These are phyloP conservation scores for Phytophthora fragariaefolia DNA, from an alignment of 352 stramenopile genomes.

Conservation along the genomic window DNA sequence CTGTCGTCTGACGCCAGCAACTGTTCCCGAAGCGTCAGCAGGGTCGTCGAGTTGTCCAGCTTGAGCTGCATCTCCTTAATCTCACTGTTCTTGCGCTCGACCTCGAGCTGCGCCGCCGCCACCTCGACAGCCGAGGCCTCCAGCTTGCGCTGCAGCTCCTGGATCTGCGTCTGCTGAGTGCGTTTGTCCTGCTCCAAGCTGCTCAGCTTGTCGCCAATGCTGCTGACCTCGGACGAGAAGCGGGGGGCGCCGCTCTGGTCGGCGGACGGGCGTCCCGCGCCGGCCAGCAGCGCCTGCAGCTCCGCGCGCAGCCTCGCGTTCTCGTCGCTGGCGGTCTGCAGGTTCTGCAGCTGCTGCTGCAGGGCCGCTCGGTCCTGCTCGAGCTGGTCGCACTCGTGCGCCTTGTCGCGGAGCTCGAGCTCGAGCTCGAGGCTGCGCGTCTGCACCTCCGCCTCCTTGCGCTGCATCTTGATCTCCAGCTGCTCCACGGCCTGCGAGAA, in stretches of 20 bases:
- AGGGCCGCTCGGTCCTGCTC: constrained; percentile 30
- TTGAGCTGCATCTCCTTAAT: constrained; percentile 64
- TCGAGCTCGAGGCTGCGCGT: constrained; percentile 62
- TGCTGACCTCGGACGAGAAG: constrained; percentile 43
- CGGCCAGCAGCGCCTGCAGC: constrained; percentile 35
- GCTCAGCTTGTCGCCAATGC: constrained; percentile 39
- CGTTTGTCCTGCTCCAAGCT: constrained; percentile 42
- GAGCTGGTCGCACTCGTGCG: constrained; percentile 48
- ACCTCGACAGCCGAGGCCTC: constrained; percentile 25
- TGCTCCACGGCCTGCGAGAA: constrained; percentile 79
- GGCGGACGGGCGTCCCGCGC: constrained; percentile 8
- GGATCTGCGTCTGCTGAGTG: constrained; percentile 34
- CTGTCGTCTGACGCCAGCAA: constrained; percentile 55
- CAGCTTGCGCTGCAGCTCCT: constrained; percentile 52
- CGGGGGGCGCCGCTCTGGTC: constrained; percentile 10
- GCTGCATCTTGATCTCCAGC: constrained; percentile 82
- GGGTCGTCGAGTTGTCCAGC: constrained; percentile 46
- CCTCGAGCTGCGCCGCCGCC: constrained; percentile 39
- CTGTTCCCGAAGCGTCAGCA: constrained; percentile 56
- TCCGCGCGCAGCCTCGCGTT: constrained; percentile 49
- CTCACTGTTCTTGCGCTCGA: constrained; percentile 51
- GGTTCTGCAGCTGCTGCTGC: constrained; percentile 40
- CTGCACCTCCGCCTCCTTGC: constrained; percentile 68
- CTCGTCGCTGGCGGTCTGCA: constrained; percentile 52
- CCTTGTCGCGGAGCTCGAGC: constrained; percentile 51